These are phyloP conservation scores for Chaetomiaceae sp. DNA, from an alignment of 2,329 filamentous ascomycete genomes.

Conservation along the genomic window DNA sequence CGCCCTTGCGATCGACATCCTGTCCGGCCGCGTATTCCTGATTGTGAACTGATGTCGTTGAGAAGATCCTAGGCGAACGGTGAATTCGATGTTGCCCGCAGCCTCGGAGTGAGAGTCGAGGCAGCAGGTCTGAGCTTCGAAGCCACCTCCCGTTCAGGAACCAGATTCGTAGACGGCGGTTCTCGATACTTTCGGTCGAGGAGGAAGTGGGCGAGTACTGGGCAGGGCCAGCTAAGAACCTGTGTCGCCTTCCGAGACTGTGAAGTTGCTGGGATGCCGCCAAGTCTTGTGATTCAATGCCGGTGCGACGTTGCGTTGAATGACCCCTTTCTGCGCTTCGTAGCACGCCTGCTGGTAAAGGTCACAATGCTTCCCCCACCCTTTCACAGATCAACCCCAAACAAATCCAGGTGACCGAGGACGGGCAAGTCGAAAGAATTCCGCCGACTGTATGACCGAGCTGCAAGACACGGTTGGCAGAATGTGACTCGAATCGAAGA, in stretches of 20 bases:
- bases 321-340: slow-evolving; percentile 4
- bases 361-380: slow-evolving; percentile 4
- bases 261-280: background rate
- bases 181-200: background rate
- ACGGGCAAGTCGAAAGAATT: background rate
- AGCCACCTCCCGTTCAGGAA: background rate
- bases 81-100: background rate
- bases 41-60: background rate
- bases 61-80: background rate
- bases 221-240: background rate
- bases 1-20: slow-evolving; percentile 55
- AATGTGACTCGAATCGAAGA: background rate
- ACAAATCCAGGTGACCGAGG: slow-evolving; percentile 8
- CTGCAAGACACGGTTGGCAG: background rate
- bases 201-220: background rate
- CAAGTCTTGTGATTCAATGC: slow-evolving; percentile 15
- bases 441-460: background rate
- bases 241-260: background rate
- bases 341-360: slow-evolving; percentile 12
- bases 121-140: background rate
- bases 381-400: slow-evolving; percentile 9
- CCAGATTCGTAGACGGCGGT: background rate
- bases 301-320: slow-evolving; percentile 22
- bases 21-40: background rate
- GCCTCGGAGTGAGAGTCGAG: slow-evolving; percentile 2